Conservation (phyloP, 169 alveolate genomes). For the Theileria equi region DNA sequence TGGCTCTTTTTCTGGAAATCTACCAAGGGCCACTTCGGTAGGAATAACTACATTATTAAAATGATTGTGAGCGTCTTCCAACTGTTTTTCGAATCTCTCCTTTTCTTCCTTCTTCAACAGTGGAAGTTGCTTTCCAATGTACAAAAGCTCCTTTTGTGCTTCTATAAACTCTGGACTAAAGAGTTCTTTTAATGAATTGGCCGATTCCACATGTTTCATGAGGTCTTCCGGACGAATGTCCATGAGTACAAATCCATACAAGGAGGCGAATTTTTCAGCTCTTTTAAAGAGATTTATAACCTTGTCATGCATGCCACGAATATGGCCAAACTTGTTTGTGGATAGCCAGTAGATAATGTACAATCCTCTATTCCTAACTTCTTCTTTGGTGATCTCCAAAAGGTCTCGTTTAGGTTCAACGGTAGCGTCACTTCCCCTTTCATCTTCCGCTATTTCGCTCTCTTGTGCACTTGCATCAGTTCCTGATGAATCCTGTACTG, state of each 20-base stretch:
- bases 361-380: constrained; percentile 2
- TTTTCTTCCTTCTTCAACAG: constrained; percentile 14
- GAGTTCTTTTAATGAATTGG: constrained; percentile 33
- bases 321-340: constrained; percentile 27
- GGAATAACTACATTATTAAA: too few species aligned
- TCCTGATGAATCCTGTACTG: too few species aligned
- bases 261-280: constrained; percentile 48
- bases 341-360: constrained; percentile 50
- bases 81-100: background rate
- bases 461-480: too few species aligned
- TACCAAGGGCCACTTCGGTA: too few species aligned
- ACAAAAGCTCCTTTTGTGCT: constrained; percentile 58
- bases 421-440: too few species aligned
- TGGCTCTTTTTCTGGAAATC: background rate
- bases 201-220: constrained; percentile 22
- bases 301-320: constrained; percentile 26
- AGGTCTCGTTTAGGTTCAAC: too few species aligned
- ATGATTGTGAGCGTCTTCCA: background rate
- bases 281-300: constrained; percentile 30
- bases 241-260: constrained; percentile 47
- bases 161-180: constrained; percentile 64
- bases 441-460: too few species aligned
- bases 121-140: constrained; percentile 69
- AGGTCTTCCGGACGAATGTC: constrained; percentile 44
- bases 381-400: constrained; percentile 15